Base-by-base conservation (phyloP, 768 basidiomycete species). In the Termitomyces sp. region DNA sequence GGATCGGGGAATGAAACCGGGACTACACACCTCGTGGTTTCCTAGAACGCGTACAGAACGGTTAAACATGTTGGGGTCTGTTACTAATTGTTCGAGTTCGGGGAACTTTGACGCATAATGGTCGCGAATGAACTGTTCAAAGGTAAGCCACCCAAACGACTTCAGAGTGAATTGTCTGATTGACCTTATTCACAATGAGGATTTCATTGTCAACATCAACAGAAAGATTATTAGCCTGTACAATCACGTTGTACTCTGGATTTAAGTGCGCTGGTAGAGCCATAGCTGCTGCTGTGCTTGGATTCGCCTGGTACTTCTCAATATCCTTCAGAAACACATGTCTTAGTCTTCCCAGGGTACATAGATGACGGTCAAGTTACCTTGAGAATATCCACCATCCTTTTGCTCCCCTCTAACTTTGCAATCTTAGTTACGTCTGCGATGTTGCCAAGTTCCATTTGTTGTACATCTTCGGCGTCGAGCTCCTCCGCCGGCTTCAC, bases 121-220 rank as follows among this genome's bases (percentile, higher is more conserved):
- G 68, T 99, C 97, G 58, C 97, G 87, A 65, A 98, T 95, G 78
- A 98, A 98, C 91, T 95, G 42, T 6, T n/a, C 1, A 25, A 43
- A 11, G 11, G 22, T 56, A 13, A 44, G 42, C 10, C 42, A 49
- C 27, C 3, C 27, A 39, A 20, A 25, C 7, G 13, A 22, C 16
- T 22, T 15, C 10, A 58, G 11, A 33, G 13, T 31, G 31, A 10
- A 5, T 22, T 20, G 9, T 38, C n/a, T 40, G 29, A 39, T 42
- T 59, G 62, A 82, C 94, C 80, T 99, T 99, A 75, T 99, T 93
- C 0, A 99, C 95, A 31, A 99, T 79, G 33, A 99, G 78, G 52
- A 98, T 92, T 70, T 99, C 97, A 63, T 99, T 99, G 72, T 99
- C 97, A 5, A 98, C 86, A 64, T 99, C 97, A 40, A 99, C 97